phyloP scores from a whole-genome alignment of 352 stramenopile species.

The Phytophthora multivora region DNA sequence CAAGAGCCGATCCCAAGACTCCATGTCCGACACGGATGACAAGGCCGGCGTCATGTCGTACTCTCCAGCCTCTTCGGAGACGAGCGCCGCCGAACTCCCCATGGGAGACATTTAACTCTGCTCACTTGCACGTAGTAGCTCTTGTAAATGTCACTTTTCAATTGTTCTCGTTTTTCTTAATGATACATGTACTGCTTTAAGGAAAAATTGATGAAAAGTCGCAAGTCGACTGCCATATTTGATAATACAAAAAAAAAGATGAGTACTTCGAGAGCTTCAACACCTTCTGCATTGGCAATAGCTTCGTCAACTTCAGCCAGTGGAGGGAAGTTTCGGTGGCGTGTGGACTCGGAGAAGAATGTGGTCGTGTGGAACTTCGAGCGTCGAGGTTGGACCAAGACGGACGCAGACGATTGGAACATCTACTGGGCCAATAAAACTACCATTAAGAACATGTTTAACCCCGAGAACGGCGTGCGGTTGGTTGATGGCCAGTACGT shows the following conservation, averaged over 20 bases:
- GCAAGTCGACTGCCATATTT: no score
- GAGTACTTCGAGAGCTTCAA: conserved; percentile 12
- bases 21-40: conserved; percentile 28
- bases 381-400: conserved; percentile 83
- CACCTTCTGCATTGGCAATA: conserved; percentile 1
- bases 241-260: neutral
- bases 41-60: conserved; percentile 15
- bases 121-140: no score
- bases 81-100: conserved; percentile 10
- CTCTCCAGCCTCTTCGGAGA: conserved; percentile 32
- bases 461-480: conserved; percentile 76
- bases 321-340: conserved; percentile 58
- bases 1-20: conserved; percentile 21
- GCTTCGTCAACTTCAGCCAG: conserved; percentile 4
- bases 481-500: conserved; percentile 75
- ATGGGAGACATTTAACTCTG: conserved; percentile 17
- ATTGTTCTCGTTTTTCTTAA: no score
- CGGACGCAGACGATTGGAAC: conserved; percentile 91
- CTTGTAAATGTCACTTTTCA: no score
- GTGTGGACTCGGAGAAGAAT: conserved; percentile 78
- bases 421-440: conserved; percentile 93
- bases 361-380: conserved; percentile 86
- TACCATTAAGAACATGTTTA: conserved; percentile 90
- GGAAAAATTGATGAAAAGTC: no score
- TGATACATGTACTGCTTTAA: no score